phyloP scores from a whole-genome alignment of 768 basidiomycete species.

The Lanmaoa pseudosensibilis region DNA sequence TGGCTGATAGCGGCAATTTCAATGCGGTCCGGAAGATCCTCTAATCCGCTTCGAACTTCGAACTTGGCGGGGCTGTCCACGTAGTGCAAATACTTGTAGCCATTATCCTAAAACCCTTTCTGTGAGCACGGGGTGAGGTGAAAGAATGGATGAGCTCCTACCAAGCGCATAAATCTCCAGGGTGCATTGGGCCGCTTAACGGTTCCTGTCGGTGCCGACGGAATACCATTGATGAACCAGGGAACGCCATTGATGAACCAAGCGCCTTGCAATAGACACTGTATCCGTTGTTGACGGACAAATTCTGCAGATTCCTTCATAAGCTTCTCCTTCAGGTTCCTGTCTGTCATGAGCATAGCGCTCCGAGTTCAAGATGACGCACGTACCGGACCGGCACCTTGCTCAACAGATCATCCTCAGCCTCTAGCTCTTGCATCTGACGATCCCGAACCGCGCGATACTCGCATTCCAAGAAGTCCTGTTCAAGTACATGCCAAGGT shows the following conservation, averaged over 20 bases:
- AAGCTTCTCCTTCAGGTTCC: constrained; percentile 80
- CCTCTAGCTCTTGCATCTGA: constrained; percentile 88
- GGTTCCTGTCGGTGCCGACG: constrained; percentile 42
- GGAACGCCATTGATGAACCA: constrained; percentile 88
- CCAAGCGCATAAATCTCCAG: constrained; percentile 88
- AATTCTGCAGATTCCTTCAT: constrained; percentile 91
- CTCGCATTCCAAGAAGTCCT: constrained; percentile 76
- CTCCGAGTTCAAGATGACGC: neutral
- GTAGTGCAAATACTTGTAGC: constrained; percentile 79
- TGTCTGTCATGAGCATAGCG: constrained; percentile 32
- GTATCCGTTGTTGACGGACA: constrained; percentile 83
- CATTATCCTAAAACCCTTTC: constrained; percentile 58
- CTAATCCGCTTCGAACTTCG: constrained; percentile 74
- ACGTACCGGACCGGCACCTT: constrained; percentile 83
- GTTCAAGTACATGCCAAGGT: constrained; percentile 82
- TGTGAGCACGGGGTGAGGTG: neutral
- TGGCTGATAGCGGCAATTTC: constrained; percentile 80
- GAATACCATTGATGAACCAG: constrained; percentile 86
- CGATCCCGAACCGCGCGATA: constrained; percentile 84
- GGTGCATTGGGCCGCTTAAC: constrained; percentile 59
- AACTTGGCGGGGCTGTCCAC: constrained; percentile 81
- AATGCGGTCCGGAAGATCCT: constrained; percentile 85
- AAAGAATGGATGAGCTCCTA: constrained; percentile 34
- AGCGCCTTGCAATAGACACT: constrained; percentile 83
- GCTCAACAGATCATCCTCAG: constrained; percentile 83